These are phyloP conservation scores for Saccharomycopsis sp. DNA, from an alignment of 805 yeast genomes.

Conservation along the genomic window DNA sequence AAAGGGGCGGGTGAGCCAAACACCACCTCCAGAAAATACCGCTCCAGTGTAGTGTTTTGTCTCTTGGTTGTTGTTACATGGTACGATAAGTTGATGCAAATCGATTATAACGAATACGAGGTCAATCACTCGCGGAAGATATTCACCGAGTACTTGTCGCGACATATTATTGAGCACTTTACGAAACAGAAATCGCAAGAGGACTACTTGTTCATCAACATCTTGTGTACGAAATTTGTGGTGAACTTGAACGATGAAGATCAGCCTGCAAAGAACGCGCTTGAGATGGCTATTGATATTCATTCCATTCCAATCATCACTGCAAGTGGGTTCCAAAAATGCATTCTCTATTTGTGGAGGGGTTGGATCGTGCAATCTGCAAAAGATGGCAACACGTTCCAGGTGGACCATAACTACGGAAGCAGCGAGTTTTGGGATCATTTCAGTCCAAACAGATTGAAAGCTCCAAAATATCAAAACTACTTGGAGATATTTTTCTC, in stretches of 20 bases:
- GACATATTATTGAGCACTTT: conserved; percentile 54
- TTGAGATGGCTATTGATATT: conserved; percentile 79
- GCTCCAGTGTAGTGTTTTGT: conserved; percentile 59
- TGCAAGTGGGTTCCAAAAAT: conserved; percentile 74
- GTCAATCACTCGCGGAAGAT: conserved; percentile 49
- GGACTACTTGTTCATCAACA: conserved; percentile 58
- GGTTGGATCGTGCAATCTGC: conserved; percentile 83
- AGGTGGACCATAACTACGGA: conserved; percentile 56
- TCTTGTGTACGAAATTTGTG: conserved; percentile 67
- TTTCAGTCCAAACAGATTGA: conserved; percentile 73
- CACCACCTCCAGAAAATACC: conserved; percentile 50
- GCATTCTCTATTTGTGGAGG: conserved; percentile 84
- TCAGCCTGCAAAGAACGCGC: conserved; percentile 54
- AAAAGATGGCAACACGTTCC: conserved; percentile 57
- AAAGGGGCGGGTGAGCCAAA: conserved; percentile 48
- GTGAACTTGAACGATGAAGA: conserved; percentile 55
- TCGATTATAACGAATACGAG: conserved; percentile 59
- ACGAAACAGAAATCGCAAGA: conserved; percentile 26
- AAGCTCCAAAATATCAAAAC: conserved; percentile 78
- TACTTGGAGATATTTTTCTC: conserved; percentile 60
- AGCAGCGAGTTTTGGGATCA: conserved; percentile 51
- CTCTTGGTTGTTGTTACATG: conserved; percentile 68
- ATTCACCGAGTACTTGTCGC: conserved; percentile 66
- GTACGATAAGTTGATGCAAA: conserved; percentile 53
- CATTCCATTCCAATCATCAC: conserved; percentile 71